phyloP scores from a whole-genome alignment of 768 basidiomycete genomes.

The Mycena alexandri region DNA sequence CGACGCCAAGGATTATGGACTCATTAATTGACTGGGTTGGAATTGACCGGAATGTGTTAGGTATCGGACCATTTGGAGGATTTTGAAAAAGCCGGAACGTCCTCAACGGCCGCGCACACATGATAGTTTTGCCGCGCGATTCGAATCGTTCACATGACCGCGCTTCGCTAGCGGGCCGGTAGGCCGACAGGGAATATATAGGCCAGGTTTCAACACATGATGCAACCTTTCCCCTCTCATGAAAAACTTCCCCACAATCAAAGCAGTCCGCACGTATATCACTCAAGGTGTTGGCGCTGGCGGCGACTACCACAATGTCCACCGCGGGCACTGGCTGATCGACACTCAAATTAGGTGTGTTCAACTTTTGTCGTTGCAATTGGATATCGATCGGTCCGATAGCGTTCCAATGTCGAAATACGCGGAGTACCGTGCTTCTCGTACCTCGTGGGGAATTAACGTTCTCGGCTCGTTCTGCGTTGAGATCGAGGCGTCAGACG shows the following conservation, averaged over 20 bases:
- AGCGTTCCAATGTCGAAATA: conserved; percentile 45
- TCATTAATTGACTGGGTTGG: no score
- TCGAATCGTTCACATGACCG: no score
- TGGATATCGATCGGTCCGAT: conserved; percentile 20
- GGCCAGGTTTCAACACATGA: no score
- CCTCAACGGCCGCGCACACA: no score
- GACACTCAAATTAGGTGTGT: conserved; percentile 42
- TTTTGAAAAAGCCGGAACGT: no score
- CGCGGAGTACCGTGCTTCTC: conserved; percentile 44
- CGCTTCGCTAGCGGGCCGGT: no score
- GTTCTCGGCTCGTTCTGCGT: conserved; percentile 48
- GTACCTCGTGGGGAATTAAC: conserved; percentile 46
- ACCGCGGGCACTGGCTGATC: conserved; percentile 46
- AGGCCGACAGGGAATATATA: no score
- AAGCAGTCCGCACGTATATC: conserved; percentile 41
- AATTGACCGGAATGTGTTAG: no score
- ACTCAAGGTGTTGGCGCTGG: conserved; percentile 39
- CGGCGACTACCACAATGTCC: conserved; percentile 42
- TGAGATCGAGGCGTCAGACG: conserved; percentile 46
- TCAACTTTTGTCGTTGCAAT: no score
- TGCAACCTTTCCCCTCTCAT: conserved; percentile 7
- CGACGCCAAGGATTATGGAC: no score
- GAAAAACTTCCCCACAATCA: conserved; percentile 43
- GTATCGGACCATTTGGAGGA: no score
- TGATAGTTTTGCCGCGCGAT: no score